A percentile compares a stretch with the other conserved stretches of the same genome.
phyloP scores from a whole-genome alignment of 352 stramenopile genomes.

The Phytophthora macrochlamydospora region DNA sequence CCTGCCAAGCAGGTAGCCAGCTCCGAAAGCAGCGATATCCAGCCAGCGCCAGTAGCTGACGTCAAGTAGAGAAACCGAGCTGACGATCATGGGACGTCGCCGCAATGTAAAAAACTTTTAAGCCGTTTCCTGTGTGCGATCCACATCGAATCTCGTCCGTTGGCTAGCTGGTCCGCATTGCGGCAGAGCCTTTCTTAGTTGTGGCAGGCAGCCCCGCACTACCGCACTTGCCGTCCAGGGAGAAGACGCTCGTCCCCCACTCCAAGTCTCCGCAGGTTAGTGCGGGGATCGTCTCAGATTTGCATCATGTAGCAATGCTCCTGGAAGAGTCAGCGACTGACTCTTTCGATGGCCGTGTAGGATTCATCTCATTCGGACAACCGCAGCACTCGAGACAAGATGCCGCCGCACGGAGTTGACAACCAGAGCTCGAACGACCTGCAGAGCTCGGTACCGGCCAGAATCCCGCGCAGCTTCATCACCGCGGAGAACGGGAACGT shows the following conservation, averaged over 20 bases:
- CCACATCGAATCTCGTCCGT: not conserved
- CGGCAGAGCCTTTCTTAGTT: not conserved
- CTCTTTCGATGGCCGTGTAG: not conserved
- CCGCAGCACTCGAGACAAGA: not conserved
- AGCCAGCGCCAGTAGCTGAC: slow-evolving; percentile 10
- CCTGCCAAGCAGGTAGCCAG: slow-evolving; percentile 25
- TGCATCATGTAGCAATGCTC: not conserved
- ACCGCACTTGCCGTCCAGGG: not conserved
- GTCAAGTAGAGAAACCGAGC: slow-evolving; percentile 12
- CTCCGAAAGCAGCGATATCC: slow-evolving; percentile 17
- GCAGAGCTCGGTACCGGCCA: slow-evolving; percentile 8
- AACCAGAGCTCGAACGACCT: slow-evolving; percentile 11
- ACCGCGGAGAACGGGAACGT: slow-evolving; percentile 69
- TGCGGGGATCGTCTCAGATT: slow-evolving; percentile 5
- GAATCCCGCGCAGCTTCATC: slow-evolving; percentile 57
- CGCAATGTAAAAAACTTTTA: slow-evolving; percentile 27
- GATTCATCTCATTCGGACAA: not conserved
- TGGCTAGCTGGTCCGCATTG: not conserved
- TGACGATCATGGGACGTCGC: slow-evolving; percentile 8
- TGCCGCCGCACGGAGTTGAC: slow-evolving; percentile 4
- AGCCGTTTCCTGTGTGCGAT: slow-evolving; percentile 20
- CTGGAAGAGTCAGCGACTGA: not conserved
- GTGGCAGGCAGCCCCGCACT: not conserved
- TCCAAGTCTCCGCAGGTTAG: slow-evolving; percentile 15
- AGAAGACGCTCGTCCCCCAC: slow-evolving; percentile 2